Conservation (phyloP, 257 asterid species). For the Ligustrum vulgare region DNA sequence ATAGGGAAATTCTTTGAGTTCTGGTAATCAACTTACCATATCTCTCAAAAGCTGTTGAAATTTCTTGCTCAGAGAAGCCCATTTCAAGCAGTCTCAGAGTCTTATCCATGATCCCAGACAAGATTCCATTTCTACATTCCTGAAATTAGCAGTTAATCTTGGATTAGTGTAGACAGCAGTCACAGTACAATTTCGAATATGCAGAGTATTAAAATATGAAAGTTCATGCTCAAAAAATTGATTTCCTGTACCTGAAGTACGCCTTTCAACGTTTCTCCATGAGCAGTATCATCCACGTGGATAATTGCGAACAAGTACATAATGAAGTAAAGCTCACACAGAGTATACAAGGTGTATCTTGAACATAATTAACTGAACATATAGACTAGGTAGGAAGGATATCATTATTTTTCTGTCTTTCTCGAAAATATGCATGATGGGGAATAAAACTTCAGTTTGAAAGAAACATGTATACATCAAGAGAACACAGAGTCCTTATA, state of each 20-base stretch:
- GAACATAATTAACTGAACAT: not conserved
- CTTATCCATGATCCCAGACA: slow-evolving; percentile 94
- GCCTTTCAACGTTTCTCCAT: slow-evolving; percentile 6
- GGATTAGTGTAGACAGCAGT: slow-evolving; percentile 18
- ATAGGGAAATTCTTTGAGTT: not conserved
- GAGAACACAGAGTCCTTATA: not conserved
- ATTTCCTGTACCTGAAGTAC: not conserved
- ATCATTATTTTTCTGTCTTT: not conserved
- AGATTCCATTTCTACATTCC: slow-evolving; percentile 66
- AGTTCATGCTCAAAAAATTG: not conserved
- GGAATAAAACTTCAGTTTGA: not conserved
- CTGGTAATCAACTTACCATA: slow-evolving; percentile 61
- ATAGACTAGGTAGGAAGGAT: not conserved
- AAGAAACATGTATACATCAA: not conserved
- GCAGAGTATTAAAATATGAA: slow-evolving; percentile 14
- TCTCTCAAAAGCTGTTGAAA: slow-evolving; percentile 80
- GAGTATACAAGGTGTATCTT: not conserved
- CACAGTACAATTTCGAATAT: slow-evolving; percentile 5
- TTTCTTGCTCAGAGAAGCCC: slow-evolving; percentile 85
- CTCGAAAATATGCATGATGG: not conserved
- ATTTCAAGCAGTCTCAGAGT: slow-evolving; percentile 81
- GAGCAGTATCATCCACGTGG: slow-evolving; percentile 4
- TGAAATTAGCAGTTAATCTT: slow-evolving; percentile 31
- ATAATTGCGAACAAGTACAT: slow-evolving; percentile 1
- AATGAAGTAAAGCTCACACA: not conserved